phyloP scores from a whole-genome alignment of 345 rosid species.

The Salix exigua region DNA sequence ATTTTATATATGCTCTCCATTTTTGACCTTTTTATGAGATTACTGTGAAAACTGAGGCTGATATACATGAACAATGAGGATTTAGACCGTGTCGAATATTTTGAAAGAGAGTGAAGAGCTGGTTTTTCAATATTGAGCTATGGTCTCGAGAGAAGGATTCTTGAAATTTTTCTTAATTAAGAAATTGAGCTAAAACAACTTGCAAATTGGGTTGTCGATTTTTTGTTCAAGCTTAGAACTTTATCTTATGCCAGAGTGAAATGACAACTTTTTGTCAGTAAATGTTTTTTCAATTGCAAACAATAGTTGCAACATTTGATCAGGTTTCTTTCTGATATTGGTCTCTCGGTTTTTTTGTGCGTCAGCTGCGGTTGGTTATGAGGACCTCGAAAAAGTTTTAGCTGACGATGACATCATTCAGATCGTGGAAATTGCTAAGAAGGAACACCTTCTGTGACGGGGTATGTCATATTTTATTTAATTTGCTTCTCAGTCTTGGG shows the following conservation, averaged over 20 bases:
- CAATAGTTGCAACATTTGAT: neutral
- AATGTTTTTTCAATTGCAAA: neutral
- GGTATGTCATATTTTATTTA: constrained; percentile 37
- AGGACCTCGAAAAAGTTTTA: constrained; percentile 24
- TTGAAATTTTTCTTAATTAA: neutral
- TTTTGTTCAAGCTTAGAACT: neutral
- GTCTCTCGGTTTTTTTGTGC: constrained; percentile 10
- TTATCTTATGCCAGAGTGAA: neutral
- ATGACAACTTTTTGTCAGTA: neutral
- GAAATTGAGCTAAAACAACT: neutral
- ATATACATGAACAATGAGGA: neutral
- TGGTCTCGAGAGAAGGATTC: neutral
- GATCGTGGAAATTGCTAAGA: constrained; percentile 62
- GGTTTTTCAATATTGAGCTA: neutral
- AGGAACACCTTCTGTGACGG: constrained; percentile 57
- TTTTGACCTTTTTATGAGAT: neutral
- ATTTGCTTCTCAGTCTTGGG: neutral
- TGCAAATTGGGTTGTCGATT: neutral
- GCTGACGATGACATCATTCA: constrained; percentile 65
- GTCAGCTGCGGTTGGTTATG: constrained; percentile 40
- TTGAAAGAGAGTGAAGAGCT: neutral
- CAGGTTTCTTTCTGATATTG: neutral
- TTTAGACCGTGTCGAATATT: neutral
- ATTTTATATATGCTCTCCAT: neutral
- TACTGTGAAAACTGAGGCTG: neutral